Conservation (phyloP, 2,329 filamentous ascomycete genomes). For the Phoma herbarum region DNA sequence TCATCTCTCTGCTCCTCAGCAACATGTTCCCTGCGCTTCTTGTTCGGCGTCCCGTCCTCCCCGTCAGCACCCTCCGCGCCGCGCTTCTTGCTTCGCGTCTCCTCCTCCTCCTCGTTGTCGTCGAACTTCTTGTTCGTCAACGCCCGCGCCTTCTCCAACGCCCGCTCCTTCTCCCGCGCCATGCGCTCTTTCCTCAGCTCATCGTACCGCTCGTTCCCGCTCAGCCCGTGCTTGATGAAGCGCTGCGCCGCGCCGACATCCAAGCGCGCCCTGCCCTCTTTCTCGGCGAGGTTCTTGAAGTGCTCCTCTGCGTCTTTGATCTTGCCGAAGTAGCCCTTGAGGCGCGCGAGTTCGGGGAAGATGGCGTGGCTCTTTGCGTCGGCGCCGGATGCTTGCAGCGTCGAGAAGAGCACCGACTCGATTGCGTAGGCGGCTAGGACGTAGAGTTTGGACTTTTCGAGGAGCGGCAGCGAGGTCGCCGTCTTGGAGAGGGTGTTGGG, state of each 20-base stretch:
- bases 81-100: slow-evolving; percentile 39
- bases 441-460: slow-evolving; percentile 94
- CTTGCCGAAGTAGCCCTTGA: slow-evolving; percentile 92
- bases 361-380: slow-evolving; percentile 85
- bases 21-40: background rate
- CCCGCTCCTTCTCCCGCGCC: slow-evolving; percentile 47
- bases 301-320: slow-evolving; percentile 75
- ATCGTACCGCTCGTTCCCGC: slow-evolving; percentile 58
- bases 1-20: background rate
- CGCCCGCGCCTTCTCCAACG: slow-evolving; percentile 31
- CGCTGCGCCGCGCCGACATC: slow-evolving; percentile 81
- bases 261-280: slow-evolving; percentile 65
- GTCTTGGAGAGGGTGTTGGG: slow-evolving; percentile 69
- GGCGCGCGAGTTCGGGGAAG: slow-evolving; percentile 82
- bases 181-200: slow-evolving; percentile 49
- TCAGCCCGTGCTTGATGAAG: slow-evolving; percentile 83
- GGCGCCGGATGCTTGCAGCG: slow-evolving; percentile 78
- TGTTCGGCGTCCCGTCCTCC: slow-evolving; percentile 15
- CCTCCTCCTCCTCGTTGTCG: slow-evolving; percentile 26
- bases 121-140: slow-evolving; percentile 42
- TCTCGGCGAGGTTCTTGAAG: slow-evolving; percentile 52
- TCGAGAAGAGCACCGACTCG: slow-evolving; percentile 87
- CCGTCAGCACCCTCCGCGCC: slow-evolving; percentile 28
- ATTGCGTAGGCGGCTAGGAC: slow-evolving; percentile 88
- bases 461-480: slow-evolving; percentile 82